phyloP scores from a whole-genome alignment of 1,139 yeast species.

The Protomyces pachydermus region DNA sequence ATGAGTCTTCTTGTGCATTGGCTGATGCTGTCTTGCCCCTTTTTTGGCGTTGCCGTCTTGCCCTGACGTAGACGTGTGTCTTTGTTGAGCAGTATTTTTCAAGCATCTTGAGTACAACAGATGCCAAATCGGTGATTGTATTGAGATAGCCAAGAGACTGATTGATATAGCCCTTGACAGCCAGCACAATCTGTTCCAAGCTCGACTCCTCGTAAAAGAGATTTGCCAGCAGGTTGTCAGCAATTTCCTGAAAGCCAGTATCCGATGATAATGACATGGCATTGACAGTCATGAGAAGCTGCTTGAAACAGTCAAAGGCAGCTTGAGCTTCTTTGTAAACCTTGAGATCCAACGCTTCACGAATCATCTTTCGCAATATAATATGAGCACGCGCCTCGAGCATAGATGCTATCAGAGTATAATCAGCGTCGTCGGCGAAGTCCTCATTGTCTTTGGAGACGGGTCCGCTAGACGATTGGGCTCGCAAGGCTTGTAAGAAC shows the following conservation, averaged over 20 bases:
- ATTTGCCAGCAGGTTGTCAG: conserved; percentile 51
- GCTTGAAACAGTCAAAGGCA: conserved; percentile 63
- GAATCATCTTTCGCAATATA: conserved; percentile 53
- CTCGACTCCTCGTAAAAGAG: conserved; percentile 64
- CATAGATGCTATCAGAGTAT: conserved; percentile 62
- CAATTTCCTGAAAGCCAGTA: conserved; percentile 46
- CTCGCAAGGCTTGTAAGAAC: conserved; percentile 50
- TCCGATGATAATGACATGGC: conserved; percentile 37
- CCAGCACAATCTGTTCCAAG: conserved; percentile 52
- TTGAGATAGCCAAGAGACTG: conserved; percentile 40
- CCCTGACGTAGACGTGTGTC: conserved; percentile 34
- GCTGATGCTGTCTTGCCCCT: conserved; percentile 6
- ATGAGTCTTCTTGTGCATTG: conserved; percentile 45
- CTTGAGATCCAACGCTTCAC: conserved; percentile 47
- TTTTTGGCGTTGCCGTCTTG: conserved; percentile 37
- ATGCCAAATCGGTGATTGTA: conserved; percentile 62
- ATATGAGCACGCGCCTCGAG: conserved; percentile 63
- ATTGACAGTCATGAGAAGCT: conserved; percentile 45
- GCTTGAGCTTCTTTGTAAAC: conserved; percentile 63
- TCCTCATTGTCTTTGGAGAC: conserved; percentile 20
- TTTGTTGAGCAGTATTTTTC: conserved; percentile 64
- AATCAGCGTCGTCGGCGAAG: conserved; percentile 41
- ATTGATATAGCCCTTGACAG: conserved; percentile 65
- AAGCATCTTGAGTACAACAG: conserved; percentile 60
- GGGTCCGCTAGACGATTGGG: conserved; percentile 3